Evolutionary conservation across 129 eudicot species (phyloP).

Genomic region (Ambrosia trifida): DNA sequence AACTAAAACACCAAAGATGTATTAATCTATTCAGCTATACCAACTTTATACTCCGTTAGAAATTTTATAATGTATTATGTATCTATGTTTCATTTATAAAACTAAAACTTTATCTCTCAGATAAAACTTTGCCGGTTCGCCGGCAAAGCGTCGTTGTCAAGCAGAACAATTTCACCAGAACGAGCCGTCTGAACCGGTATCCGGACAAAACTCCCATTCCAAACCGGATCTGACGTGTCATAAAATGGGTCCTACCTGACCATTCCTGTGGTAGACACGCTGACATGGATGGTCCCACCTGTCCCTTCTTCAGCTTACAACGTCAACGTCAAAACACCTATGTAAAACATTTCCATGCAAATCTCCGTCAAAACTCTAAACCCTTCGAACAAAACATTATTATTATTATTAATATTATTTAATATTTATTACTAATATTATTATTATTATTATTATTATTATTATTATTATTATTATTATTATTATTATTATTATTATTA

Average conservation of each 20-base stretch:
- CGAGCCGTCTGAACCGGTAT: slow-evolving; percentile 45
- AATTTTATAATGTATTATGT: neutral
- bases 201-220: slow-evolving; percentile 40
- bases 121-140: slow-evolving; percentile 40
- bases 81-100: neutral
- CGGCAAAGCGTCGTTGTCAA: slow-evolving; percentile 60
- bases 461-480: slow-evolving; percentile 23
- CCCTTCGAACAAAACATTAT: slow-evolving; percentile 43
- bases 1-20: too few relatives aligned
- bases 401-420: slow-evolving; percentile 40
- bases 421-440: too few relatives aligned
- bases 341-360: slow-evolving; percentile 41
- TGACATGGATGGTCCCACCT: slow-evolving; percentile 53
- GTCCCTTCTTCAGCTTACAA: slow-evolving; percentile 37
- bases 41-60: too few relatives aligned
- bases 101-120: neutral
- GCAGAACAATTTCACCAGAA: slow-evolving; percentile 37
- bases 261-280: slow-evolving; percentile 1
- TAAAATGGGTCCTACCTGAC: slow-evolving; percentile 40
- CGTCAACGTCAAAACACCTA: slow-evolving; percentile 19
- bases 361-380: slow-evolving; percentile 48
- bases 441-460: slow-evolving; percentile 1
- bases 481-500: slow-evolving; percentile 31
- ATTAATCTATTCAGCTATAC: too few relatives aligned
- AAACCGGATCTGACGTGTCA: slow-evolving; percentile 47